Conservation (phyloP, 257 asterid genomes). For the Apocynum venetum region DNA sequence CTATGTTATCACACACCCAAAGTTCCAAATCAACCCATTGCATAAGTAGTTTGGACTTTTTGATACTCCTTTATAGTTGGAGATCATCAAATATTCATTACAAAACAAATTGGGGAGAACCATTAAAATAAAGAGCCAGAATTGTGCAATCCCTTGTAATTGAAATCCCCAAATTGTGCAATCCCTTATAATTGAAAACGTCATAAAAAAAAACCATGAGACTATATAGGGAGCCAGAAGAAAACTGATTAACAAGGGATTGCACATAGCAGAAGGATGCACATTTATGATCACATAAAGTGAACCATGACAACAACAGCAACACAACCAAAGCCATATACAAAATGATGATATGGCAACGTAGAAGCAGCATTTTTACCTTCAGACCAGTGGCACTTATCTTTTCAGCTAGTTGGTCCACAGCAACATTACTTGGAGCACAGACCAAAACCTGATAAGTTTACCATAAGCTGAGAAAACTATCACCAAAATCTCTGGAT, state of each 20-base stretch:
- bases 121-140: neutral
- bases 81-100: neutral
- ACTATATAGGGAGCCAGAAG: too few relatives aligned
- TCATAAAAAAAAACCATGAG: too few relatives aligned
- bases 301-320: neutral
- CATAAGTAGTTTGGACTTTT: neutral
- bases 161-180: too few relatives aligned
- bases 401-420: slow-evolving; percentile 97
- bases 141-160: too few relatives aligned
- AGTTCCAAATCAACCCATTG: neutral
- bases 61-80: neutral
- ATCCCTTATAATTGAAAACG: too few relatives aligned
- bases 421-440: slow-evolving; percentile 99
- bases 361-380: slow-evolving; percentile 43
- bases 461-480: neutral
- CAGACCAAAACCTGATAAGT: slow-evolving; percentile 86
- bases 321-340: too few relatives aligned
- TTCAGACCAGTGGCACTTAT: slow-evolving; percentile 96
- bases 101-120: neutral
- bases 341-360: too few relatives aligned
- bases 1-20: neutral
- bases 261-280: neutral
- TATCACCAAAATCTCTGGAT: neutral
- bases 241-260: neutral
- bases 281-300: neutral